These are phyloP conservation scores for Skeletonema grethae DNA, from an alignment of 108 stramenopile genomes.

Conservation along the genomic window DNA sequence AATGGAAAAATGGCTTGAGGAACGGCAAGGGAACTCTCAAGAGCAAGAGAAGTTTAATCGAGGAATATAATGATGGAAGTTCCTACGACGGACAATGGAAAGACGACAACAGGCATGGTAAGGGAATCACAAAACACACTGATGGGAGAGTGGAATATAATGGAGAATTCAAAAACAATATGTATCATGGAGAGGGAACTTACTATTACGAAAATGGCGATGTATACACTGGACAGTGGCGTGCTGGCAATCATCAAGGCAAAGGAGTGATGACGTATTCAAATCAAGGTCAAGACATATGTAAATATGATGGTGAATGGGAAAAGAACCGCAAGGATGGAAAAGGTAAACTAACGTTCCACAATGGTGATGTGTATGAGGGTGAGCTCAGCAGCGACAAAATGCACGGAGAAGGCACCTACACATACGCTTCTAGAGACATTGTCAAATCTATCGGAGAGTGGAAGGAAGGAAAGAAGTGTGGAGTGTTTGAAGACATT, in stretches of 20 bases:
- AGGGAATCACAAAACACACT: no score
- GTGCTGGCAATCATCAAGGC: conserved; percentile 31
- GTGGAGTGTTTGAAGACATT: conserved; percentile 16
- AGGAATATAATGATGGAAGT: background rate
- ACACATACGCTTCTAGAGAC: conserved; percentile 40
- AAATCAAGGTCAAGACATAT: conserved; percentile 2
- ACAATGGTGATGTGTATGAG: conserved; percentile 9
- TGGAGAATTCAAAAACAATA: background rate
- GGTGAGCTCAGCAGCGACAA: conserved; percentile 25
- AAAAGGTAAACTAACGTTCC: background rate
- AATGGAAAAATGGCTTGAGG: no score
- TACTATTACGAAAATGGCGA: background rate
- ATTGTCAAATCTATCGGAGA: conserved; percentile 33
- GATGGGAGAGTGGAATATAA: background rate
- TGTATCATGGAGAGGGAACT: background rate
- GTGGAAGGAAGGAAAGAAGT: conserved; percentile 48
- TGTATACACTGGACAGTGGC: background rate
- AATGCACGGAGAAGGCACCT: conserved; percentile 29
- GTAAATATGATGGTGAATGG: background rate
- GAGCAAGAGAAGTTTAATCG: no score
- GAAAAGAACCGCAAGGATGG: background rate
- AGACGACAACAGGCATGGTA: no score
- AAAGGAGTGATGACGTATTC: conserved; percentile 52
- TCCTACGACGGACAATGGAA: no score
- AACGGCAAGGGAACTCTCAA: background rate